These are phyloP conservation scores for Amanita pseudoporphyria DNA, from an alignment of 768 basidiomycete species.

Conservation along the genomic window DNA sequence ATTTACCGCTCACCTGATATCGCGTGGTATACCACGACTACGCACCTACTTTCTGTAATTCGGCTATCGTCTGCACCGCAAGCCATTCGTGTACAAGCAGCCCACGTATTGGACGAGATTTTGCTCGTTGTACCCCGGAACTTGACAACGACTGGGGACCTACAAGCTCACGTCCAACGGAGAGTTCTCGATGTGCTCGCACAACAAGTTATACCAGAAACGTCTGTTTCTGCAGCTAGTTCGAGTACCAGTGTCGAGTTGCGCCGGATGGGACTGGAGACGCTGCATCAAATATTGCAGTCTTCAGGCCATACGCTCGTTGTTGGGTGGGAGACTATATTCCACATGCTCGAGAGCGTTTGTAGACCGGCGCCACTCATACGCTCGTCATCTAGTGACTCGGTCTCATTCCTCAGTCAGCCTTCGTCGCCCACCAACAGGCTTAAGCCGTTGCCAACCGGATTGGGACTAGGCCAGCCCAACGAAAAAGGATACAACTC, in stretches of 20 bases:
- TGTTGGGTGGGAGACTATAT: constrained; percentile 90
- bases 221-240: constrained; percentile 21
- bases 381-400: constrained; percentile 23
- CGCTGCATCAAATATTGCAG: constrained; percentile 84
- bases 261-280: constrained; percentile 81
- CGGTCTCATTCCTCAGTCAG: constrained; percentile 25
- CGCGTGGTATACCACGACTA: constrained; percentile 77
- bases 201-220: constrained; percentile 59
- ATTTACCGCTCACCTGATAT: constrained; percentile 75
- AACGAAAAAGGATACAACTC: constrained; percentile 62
- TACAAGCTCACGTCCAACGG: constrained; percentile 64
- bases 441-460: constrained; percentile 34
- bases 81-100: constrained; percentile 80
- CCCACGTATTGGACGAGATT: constrained; percentile 78
- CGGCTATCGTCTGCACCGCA: constrained; percentile 62
- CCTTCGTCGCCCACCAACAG: constrained; percentile 28
- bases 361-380: constrained; percentile 46
- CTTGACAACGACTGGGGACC: constrained; percentile 45
- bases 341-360: constrained; percentile 85
- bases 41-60: constrained; percentile 72
- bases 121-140: constrained; percentile 71
- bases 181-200: constrained; percentile 82
- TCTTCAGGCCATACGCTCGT: constrained; percentile 86
- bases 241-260: constrained; percentile 59
- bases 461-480: constrained; percentile 45